Conservation (phyloP, 257 asterid genomes). For the Solanum tarapatanum region DNA sequence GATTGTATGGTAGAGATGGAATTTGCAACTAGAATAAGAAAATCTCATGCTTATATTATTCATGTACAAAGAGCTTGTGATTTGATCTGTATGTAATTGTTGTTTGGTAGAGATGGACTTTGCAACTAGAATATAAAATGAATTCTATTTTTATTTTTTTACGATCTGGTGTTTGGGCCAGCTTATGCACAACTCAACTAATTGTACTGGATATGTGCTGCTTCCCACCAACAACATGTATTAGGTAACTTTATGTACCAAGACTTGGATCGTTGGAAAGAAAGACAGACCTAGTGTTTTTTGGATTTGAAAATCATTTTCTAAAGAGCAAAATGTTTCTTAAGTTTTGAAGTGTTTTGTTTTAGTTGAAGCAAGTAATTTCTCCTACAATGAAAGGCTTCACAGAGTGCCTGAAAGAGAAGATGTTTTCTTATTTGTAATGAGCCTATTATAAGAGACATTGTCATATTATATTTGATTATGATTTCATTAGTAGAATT, state of each 20-base stretch:
- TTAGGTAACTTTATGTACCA: too few species aligned
- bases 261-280: too few species aligned
- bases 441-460: not conserved
- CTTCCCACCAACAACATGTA: too few species aligned
- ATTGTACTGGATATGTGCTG: too few species aligned
- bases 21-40: not conserved
- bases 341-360: not conserved
- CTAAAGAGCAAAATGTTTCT: not conserved
- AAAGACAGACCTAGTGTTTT: not conserved
- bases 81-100: not conserved
- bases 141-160: too few species aligned
- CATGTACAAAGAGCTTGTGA: not conserved
- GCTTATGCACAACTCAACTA: too few species aligned
- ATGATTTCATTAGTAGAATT: not conserved
- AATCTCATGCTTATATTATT: not conserved
- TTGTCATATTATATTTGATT: not conserved
- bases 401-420: not conserved
- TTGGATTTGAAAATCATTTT: not conserved
- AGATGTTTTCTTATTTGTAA: not conserved
- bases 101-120: not conserved
- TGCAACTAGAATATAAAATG: not conserved
- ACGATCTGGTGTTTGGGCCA: too few species aligned
- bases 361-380: not conserved
- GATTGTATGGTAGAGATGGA: not conserved
- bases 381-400: not conserved